Base-by-base conservation (phyloP, 805 yeast species). In the Suhomyces pyralidae region DNA sequence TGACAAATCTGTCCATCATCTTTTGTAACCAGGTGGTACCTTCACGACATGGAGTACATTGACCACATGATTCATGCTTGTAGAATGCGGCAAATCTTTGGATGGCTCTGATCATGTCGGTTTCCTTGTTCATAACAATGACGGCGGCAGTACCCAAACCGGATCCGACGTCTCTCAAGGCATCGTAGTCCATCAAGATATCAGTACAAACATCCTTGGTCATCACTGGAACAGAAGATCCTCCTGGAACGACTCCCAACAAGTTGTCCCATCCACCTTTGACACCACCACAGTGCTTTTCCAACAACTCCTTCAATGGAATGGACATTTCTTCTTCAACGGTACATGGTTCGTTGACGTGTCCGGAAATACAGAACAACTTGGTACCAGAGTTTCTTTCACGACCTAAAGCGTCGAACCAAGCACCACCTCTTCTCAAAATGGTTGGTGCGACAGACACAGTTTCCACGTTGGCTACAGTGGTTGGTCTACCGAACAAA, bases 251-350 rank as follows among this genome's bases (percentile, higher is more conserved):
- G 54, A 90, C 88, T 38, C 94, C 96, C 53, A 86, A 79, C 60
- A 90, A 78, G 73, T 90, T 90, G 67, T 90, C 96, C 96, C 96
- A 90, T 44, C 96, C 96, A 52, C 96, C 96, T 63, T 81, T 83
- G 55, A 90, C 82, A 66, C 96, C 96, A 45, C 96, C 96, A 77
- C 96, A 88, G 73, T 90, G 96, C 68, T 82, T 86, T 69, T 90
- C 96, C 59, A 90, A 78, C 58, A 90, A 80, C 68, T 90, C 96
- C 64, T 80, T 81, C 68, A 90, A 80, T 30, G 96, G 90, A 59
- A 90, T 88, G 2, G 96, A 88, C 96, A 90, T 90, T 73, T 89
- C 96, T 73, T 90, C 96, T 75, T 90, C 96, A 56, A 90, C 92
- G 9, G 94, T 89, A 80, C 96, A 88, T 56, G 96, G 96, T 68